phyloP scores from a whole-genome alignment of 352 stramenopile genomes.

The Globisporangium polare region DNA sequence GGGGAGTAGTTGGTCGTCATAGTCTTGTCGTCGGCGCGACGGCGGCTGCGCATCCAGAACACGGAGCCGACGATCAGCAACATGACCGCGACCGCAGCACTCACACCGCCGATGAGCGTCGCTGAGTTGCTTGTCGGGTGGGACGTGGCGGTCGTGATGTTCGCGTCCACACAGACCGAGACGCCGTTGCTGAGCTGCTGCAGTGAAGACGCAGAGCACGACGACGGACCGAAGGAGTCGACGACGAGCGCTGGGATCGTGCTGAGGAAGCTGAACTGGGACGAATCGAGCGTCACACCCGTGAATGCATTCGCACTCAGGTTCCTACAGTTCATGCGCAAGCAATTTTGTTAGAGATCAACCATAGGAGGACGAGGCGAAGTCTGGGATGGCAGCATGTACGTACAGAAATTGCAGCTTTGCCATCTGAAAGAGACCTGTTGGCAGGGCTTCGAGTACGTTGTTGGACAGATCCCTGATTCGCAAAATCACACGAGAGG shows the following conservation, averaged over 20 bases:
- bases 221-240: conserved; percentile 7
- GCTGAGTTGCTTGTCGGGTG: not conserved
- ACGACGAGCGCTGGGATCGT: conserved; percentile 7
- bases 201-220: not conserved
- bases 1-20: conserved; percentile 2
- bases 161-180: conserved; percentile 2
- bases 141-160: not conserved
- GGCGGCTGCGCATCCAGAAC: conserved; percentile 9
- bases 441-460: conserved; percentile 10
- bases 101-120: conserved; percentile 5
- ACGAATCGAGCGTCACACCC: not conserved
- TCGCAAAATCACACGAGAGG: not conserved
- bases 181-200: not conserved
- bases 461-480: conserved; percentile 16
- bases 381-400: too few relatives aligned
- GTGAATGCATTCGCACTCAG: conserved; percentile 13
- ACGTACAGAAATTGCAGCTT: conserved; percentile 17
- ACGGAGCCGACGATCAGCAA: conserved; percentile 2
- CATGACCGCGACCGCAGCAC: not conserved
- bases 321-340: not conserved
- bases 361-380: too few relatives aligned
- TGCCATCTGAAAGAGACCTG: conserved; percentile 7
- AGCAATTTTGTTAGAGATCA: not conserved
- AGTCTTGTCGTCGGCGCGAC: not conserved
- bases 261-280: conserved; percentile 11